Base-by-base conservation (phyloP, 1,284 basidiomycete genomes). In the Ganoderma lingzhi region DNA sequence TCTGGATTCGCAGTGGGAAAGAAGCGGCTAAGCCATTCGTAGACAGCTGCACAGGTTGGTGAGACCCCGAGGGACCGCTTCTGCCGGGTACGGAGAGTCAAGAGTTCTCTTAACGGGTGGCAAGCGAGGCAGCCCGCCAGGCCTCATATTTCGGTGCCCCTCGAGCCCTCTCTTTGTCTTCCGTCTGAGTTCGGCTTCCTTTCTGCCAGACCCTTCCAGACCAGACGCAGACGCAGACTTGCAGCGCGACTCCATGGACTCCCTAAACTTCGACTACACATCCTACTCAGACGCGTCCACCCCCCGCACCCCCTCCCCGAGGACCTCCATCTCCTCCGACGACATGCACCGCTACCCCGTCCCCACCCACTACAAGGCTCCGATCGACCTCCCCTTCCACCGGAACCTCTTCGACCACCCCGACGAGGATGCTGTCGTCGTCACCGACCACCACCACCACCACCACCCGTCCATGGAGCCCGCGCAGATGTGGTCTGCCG, bases 251-350 rank as follows among this genome's bases (percentile, higher is more conserved):
- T 70, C 74, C 72, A 91, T 92, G 89, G 89, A 91, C 79, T 78
- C 85, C 73, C 82, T 86, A 74, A 80, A 82, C 69, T 91, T 89
- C 80, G 89, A 91, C 23, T 91, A 90, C 81, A 82, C 86, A 71
- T 84, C 88, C 37, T 88, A 88, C 82, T 87, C 87, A 63, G 86
- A 89, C 82, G 84, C 86, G 63, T 87, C 90, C 70, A 86, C 90
- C 2, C 91, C 91, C 6, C 87, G 90, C 68, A 93, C 91, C 0
- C 91, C 91, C 2, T 91, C 90, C 1, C 91, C 91, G 5, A 83
- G 81, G 70, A 78, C 78, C 61, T 79, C 80, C 70, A 67, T 80
- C 70, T 76, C 73, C 63, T 79, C 81, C 55, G 75, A 84, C 72
- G 84, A 86, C 78, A 77, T 86, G 78, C 77, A 76, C 69, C 72